These are phyloP conservation scores for Erysimum pusillum DNA, from an alignment of 441 rosid species.

Conservation along the genomic window DNA sequence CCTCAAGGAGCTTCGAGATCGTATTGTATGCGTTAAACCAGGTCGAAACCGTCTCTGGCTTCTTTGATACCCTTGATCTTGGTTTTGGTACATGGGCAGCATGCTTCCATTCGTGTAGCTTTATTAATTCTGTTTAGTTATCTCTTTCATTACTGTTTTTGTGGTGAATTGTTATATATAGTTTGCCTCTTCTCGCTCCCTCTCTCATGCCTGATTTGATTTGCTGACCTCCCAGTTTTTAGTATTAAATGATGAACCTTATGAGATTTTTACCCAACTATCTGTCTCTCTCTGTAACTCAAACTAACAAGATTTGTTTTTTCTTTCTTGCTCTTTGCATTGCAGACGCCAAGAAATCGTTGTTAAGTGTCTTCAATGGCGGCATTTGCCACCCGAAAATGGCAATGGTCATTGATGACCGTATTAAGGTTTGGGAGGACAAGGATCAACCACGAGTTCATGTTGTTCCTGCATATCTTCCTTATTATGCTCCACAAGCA, in stretches of 20 bases:
- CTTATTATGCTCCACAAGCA: constrained; percentile 97
- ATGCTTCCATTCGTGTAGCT: constrained; percentile 11
- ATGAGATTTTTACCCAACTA: neutral
- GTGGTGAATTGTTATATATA: neutral
- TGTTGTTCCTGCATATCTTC: constrained; percentile 90
- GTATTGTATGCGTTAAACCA: constrained; percentile 94
- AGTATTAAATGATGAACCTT: too few species aligned
- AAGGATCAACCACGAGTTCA: constrained; percentile 99
- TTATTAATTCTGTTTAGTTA: constrained; percentile 1
- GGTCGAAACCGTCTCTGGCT: constrained; percentile 57
- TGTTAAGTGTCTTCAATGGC: constrained; percentile 85
- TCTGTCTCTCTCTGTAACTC: constrained; percentile 10
- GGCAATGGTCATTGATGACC: constrained; percentile 99
- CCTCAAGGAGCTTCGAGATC: constrained; percentile 75
- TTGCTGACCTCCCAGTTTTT: too few species aligned
- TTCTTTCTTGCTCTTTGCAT: constrained; percentile 38
- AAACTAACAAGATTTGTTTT: neutral
- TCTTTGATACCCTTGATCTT: constrained; percentile 29
- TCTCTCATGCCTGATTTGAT: constrained; percentile 18
- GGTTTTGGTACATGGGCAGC: neutral
- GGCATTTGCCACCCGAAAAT: constrained; percentile 95
- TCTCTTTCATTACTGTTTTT: constrained; percentile 1
- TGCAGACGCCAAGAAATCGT: constrained; percentile 85
- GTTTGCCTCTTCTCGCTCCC: constrained; percentile 10
- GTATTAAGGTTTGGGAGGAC: constrained; percentile 98